A percentile compares a stretch with the other conserved stretches of the same genome.
phyloP scores from a whole-genome alignment of 1,284 basidiomycete genomes.

The Ustilago hordei region DNA sequence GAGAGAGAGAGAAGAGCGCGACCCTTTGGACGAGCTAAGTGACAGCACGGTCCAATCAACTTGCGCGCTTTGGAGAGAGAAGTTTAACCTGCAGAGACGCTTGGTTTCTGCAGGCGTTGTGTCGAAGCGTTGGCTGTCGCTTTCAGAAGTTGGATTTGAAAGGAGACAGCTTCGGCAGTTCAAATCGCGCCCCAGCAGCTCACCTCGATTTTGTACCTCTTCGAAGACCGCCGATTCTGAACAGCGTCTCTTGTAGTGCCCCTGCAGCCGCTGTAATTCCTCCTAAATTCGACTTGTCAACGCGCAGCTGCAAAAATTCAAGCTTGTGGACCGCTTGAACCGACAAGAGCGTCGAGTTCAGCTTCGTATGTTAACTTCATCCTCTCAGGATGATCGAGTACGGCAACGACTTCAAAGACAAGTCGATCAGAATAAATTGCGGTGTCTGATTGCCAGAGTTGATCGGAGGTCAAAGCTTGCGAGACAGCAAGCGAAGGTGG shows the following conservation, averaged over 20 bases:
- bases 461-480: constrained; percentile 10
- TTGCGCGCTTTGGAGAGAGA: constrained; percentile 33
- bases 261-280: constrained; percentile 22
- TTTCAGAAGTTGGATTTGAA: constrained; percentile 4
- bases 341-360: constrained; percentile 7
- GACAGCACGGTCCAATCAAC: constrained; percentile 43
- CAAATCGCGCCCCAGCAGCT: background rate
- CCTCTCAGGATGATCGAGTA: background rate
- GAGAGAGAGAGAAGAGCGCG: background rate
- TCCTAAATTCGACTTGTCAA: constrained; percentile 30
- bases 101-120: background rate
- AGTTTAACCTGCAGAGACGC: background rate
- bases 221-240: constrained; percentile 26
- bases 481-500: constrained; percentile 1
- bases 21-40: background rate
- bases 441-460: background rate
- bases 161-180: too few species aligned
- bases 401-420: background rate
- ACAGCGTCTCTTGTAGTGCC: constrained; percentile 14
- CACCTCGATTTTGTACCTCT: background rate
- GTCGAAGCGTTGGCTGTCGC: background rate
- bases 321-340: constrained; percentile 24
- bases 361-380: background rate
- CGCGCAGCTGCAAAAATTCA: background rate
- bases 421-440: background rate